Evolutionary conservation across 1,139 yeast species (phyloP).

Genomic region (Pichia sp.): DNA sequence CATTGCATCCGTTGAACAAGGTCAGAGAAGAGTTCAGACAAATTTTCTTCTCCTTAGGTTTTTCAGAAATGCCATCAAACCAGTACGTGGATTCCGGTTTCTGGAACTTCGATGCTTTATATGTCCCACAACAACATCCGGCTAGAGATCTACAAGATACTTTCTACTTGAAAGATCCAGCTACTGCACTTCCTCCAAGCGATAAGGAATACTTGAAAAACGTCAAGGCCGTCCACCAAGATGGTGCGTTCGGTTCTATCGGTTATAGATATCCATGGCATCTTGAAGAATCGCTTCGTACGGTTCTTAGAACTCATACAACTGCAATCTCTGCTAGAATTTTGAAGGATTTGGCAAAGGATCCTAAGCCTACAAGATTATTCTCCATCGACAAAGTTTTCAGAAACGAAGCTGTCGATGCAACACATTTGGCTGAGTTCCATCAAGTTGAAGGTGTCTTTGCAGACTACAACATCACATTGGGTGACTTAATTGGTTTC

Average conservation of each 20-base stretch:
- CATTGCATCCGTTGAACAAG: conserved; percentile 92
- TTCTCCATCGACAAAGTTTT: conserved; percentile 97
- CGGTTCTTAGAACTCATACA: conserved; percentile 95
- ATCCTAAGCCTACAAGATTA: conserved; percentile 87
- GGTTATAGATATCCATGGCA: conserved; percentile 99
- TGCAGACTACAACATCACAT: conserved; percentile 91
- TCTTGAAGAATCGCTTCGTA: conserved; percentile 79
- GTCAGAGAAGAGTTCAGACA: conserved; percentile 97
- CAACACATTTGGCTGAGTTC: conserved; percentile 99
- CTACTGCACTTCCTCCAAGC: conserved; percentile 70
- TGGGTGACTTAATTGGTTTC: conserved; percentile 96
- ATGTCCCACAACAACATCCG: conserved; percentile 98
- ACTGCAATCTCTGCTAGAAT: conserved; percentile 89
- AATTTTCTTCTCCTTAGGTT: conserved; percentile 95
- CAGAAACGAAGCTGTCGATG: conserved; percentile 99
- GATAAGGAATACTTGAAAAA: conserved; percentile 76
- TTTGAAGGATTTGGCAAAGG: conserved; percentile 80
- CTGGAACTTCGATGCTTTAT: conserved; percentile 97
- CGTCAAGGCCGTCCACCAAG: conserved; percentile 78
- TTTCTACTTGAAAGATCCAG: conserved; percentile 92
- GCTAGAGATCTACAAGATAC: conserved; percentile 99
- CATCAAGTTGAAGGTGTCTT: conserved; percentile 99
- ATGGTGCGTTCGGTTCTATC: conserved; percentile 88
- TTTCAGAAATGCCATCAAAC: conserved; percentile 98
- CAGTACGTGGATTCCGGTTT: conserved; percentile 97